Percentiles rank a stretch among this genome's conserved stretches.
These are phyloP conservation scores for Coemansia sp. DNA, from an alignment of 192 early-diverging fungal genomes.

Conservation along the genomic window DNA sequence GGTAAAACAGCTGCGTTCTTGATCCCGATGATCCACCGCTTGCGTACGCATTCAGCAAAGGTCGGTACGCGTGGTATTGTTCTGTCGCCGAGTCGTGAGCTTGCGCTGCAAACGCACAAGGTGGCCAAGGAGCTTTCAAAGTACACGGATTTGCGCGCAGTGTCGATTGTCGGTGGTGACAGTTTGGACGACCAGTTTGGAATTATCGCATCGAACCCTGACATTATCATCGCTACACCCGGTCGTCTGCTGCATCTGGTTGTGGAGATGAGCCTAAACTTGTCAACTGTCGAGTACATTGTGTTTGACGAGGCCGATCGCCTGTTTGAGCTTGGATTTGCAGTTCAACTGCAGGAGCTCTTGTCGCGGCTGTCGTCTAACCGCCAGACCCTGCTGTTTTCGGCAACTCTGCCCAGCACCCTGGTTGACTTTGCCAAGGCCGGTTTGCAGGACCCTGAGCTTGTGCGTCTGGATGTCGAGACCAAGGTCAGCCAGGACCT, in stretches of 20 bases:
- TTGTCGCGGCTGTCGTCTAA: conserved; percentile 74
- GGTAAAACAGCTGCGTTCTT: conserved; percentile 96
- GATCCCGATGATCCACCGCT: conserved; percentile 86
- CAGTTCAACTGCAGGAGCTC: conserved; percentile 92
- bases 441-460: conserved; percentile 87
- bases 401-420: conserved; percentile 90
- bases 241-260: conserved; percentile 80
- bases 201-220: conserved; percentile 90
- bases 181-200: conserved; percentile 95
- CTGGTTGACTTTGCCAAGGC: conserved; percentile 98
- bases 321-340: conserved; percentile 96
- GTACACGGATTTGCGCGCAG: conserved; percentile 86
- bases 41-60: conserved; percentile 87
- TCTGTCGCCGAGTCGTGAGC: conserved; percentile 92
- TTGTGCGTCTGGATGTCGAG: conserved; percentile 92
- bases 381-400: conserved; percentile 93
- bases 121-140: conserved; percentile 90
- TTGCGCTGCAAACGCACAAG: conserved; percentile 95
- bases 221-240: conserved; percentile 85
- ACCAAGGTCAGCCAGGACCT: conserved; percentile 93
- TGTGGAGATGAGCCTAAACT: conserved; percentile 85
- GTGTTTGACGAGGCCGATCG: conserved; percentile 99
- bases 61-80: conserved; percentile 80
- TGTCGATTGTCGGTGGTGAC: conserved; percentile 93
- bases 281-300: conserved; percentile 89